Evolutionary conservation across 2,329 filamentous ascomycete species (phyloP).

Genomic region (Thielaviopsis ethacetica): DNA sequence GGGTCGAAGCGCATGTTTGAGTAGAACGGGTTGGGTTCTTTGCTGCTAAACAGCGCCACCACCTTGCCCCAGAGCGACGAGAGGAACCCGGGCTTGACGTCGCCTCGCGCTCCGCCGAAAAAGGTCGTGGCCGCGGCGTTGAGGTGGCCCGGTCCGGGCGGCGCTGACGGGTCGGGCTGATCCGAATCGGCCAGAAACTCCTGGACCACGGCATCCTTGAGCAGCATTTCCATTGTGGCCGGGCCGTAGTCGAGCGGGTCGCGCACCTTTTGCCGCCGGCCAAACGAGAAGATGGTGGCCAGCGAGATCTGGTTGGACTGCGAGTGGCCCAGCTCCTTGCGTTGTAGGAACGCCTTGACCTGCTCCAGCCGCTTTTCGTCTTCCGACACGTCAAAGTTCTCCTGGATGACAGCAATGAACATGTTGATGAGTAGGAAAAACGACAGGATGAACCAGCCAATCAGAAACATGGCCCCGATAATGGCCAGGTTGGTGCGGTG

Average conservation of each 20-base stretch:
- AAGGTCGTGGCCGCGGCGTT: constrained; percentile 19
- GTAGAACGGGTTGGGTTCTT: constrained; percentile 91
- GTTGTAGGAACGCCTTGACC: constrained; percentile 83
- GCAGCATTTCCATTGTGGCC: constrained; percentile 84
- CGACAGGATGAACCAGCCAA: constrained; percentile 87
- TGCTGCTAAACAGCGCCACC: constrained; percentile 36
- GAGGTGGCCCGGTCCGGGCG: constrained; percentile 13
- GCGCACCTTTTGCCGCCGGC: constrained; percentile 38
- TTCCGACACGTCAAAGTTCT: constrained; percentile 97
- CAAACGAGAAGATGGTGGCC: constrained; percentile 50
- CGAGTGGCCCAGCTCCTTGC: constrained; percentile 65
- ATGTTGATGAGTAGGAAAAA: constrained; percentile 97
- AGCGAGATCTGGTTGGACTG: constrained; percentile 55
- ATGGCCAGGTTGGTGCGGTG: constrained; percentile 56
- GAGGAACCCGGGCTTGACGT: constrained; percentile 40
- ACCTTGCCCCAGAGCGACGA: constrained; percentile 46
- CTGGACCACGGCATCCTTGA: constrained; percentile 87
- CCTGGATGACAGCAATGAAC: constrained; percentile 99
- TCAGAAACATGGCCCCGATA: constrained; percentile 82
- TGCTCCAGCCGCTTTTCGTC: constrained; percentile 96
- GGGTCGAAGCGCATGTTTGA: constrained; percentile 54
- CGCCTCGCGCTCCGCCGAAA: constrained; percentile 18
- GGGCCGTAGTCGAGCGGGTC: constrained; percentile 87
- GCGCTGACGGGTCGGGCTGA: constrained; percentile 21
- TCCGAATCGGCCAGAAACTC: constrained; percentile 74